These are phyloP conservation scores for Melocanna baccifera DNA, from an alignment of 176 grass and related monocot species.

Conservation along the genomic window DNA sequence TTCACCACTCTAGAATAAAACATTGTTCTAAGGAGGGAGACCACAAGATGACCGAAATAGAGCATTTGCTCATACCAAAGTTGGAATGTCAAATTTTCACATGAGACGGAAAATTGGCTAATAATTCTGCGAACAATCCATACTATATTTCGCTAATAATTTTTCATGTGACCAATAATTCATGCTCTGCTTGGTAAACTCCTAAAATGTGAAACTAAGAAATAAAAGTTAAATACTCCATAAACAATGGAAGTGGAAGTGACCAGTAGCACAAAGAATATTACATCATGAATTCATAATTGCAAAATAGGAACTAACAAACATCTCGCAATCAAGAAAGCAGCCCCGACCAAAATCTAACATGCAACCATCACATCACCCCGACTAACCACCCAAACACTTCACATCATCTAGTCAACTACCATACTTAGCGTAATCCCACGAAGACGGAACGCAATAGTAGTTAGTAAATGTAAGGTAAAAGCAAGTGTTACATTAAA, in stretches of 20 bases:
- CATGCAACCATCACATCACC: slow-evolving; percentile 12
- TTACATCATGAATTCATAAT: slow-evolving; percentile 1
- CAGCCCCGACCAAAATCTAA: not conserved
- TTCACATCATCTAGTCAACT: not conserved
- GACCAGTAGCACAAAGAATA: slow-evolving; percentile 6
- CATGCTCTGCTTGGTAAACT: not conserved
- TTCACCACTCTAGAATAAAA: not conserved
- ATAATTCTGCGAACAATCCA: not conserved
- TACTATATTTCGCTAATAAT: too few species aligned
- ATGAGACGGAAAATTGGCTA: not conserved
- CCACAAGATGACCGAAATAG: not conserved
- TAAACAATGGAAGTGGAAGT: slow-evolving; percentile 17
- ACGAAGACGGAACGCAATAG: slow-evolving; percentile 26
- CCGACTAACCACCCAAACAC: slow-evolving; percentile 1
- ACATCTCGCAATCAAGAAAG: slow-evolving; percentile 23
- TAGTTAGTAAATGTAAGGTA: not conserved
- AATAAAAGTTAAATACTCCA: not conserved
- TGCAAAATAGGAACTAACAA: slow-evolving; percentile 27
- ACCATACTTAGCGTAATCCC: slow-evolving; percentile 34
- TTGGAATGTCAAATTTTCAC: not conserved
- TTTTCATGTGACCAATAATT: too few species aligned
- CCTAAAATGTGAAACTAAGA: not conserved
- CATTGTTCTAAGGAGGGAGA: not conserved
- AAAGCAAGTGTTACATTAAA: not conserved
- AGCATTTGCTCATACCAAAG: not conserved